Evolutionary conservation across 305 asterid genomes (phyloP).

Genomic region (Fraxinus ornus): DNA sequence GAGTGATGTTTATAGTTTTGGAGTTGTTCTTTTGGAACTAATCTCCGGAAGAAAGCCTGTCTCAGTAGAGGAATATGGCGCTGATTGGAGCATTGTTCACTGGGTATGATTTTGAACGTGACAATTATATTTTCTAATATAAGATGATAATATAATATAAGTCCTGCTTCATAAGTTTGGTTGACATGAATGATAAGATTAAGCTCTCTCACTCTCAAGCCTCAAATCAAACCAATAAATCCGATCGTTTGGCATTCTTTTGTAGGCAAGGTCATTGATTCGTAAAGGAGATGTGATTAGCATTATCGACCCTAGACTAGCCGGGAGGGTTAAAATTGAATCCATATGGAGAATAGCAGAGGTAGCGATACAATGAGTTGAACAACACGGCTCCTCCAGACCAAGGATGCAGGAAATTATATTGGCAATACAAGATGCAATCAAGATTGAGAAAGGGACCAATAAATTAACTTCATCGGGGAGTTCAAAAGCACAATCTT

Average conservation of each 20-base stretch:
- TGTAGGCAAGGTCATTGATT: constrained; percentile 85
- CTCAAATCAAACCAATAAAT: not conserved
- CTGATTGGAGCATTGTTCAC: constrained; percentile 98
- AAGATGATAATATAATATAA: not conserved
- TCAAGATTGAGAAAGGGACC: constrained; percentile 79
- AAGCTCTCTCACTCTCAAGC: not conserved
- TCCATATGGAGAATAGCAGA: constrained; percentile 92
- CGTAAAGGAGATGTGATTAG: constrained; percentile 86
- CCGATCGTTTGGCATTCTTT: constrained; percentile 8
- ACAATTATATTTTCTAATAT: not conserved
- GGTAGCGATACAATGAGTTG: constrained; percentile 87
- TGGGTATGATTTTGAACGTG: constrained; percentile 52
- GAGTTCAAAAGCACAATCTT: constrained; percentile 67
- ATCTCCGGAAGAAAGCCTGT: constrained; percentile 91
- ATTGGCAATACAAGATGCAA: constrained; percentile 77
- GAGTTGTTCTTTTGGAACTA: constrained; percentile 89
- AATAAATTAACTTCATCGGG: constrained; percentile 53
- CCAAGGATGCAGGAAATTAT: constrained; percentile 94
- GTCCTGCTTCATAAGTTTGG: not conserved
- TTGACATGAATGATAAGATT: not conserved
- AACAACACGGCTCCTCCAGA: constrained; percentile 68
- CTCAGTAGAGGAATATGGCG: constrained; percentile 75
- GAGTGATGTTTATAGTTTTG: constrained; percentile 90
- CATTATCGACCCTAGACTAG: constrained; percentile 64
- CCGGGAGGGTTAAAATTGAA: constrained; percentile 67